Conservation (phyloP, 2,329 filamentous ascomycete genomes). For the Meredithiella fracta region DNA sequence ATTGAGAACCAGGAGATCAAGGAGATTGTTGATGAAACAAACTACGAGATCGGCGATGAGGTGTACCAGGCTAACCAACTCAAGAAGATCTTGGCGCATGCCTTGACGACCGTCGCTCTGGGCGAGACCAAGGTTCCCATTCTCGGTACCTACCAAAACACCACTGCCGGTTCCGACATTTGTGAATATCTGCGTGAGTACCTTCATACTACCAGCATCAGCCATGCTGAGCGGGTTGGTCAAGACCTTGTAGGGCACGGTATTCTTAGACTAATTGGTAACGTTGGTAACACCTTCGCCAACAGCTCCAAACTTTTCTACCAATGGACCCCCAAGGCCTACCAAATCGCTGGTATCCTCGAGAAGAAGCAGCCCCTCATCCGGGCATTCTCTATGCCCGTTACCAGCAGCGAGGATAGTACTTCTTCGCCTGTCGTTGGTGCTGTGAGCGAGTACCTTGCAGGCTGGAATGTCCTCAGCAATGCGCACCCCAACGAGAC, state of each 20-base stretch:
- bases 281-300: slow-evolving; percentile 86
- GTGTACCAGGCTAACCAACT: slow-evolving; percentile 71
- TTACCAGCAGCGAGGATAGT: slow-evolving; percentile 27
- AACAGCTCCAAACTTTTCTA: slow-evolving; percentile 97
- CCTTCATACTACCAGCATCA: slow-evolving; percentile 68
- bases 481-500: slow-evolving; percentile 63
- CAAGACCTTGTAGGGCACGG: slow-evolving; percentile 80
- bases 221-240: slow-evolving; percentile 84
- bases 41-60: slow-evolving; percentile 81
- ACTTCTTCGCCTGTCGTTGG: slow-evolving; percentile 68
- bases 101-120: slow-evolving; percentile 72
- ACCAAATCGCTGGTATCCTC: slow-evolving; percentile 70
- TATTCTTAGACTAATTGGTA: slow-evolving; percentile 78
- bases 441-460: slow-evolving; percentile 73
- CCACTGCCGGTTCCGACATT: slow-evolving; percentile 79
- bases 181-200: slow-evolving; percentile 87
- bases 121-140: slow-evolving; percentile 92
- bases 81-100: slow-evolving; percentile 76
- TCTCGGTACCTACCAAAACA: slow-evolving; percentile 85
- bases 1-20: slow-evolving; percentile 47
- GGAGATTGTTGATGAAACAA: slow-evolving; percentile 59
- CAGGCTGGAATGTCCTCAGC: slow-evolving; percentile 72
- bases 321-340: slow-evolving; percentile 88
- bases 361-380: slow-evolving; percentile 59
- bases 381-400: slow-evolving; percentile 57